Conservation (phyloP, 208 protist genomes). For the Leishmania guyanensis region DNA sequence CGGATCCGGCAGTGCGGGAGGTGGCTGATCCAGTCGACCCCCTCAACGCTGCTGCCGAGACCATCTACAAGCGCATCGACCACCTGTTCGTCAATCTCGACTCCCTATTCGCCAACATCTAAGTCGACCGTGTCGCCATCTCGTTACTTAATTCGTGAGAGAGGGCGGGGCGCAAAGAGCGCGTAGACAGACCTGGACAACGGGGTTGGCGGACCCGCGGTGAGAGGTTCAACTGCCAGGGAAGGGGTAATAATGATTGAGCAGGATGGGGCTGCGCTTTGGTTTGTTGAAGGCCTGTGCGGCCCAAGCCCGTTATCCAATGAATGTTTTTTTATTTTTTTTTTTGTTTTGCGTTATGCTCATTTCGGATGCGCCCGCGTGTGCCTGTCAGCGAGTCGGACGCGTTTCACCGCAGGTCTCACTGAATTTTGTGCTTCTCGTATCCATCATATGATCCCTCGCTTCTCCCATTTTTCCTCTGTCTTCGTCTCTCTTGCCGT, state of each 20-base stretch:
- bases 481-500: background rate
- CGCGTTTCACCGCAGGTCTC: background rate
- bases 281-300: background rate
- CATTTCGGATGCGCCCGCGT: background rate
- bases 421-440: background rate
- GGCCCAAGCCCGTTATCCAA: background rate
- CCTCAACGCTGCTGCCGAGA: slow-evolving; percentile 62
- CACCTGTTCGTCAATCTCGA: slow-evolving; percentile 81
- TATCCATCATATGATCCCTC: slow-evolving; percentile 1
- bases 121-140: slow-evolving; percentile 6
- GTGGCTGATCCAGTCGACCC: slow-evolving; percentile 69
- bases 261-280: background rate
- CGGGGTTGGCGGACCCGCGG: background rate
- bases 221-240: background rate
- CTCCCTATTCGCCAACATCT: slow-evolving; percentile 50
- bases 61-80: slow-evolving; percentile 87
- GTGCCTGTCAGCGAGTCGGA: background rate
- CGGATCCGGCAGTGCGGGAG: slow-evolving; percentile 50
- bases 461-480: slow-evolving; percentile 3
- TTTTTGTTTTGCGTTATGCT: background rate
- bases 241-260: background rate
- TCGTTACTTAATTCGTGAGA: background rate
- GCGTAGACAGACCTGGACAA: background rate
- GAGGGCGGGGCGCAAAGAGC: too few species aligned
- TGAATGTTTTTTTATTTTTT: background rate